Percentiles rank a stretch among this genome's conserved stretches.
These are phyloP conservation scores for Cyberlindnera samutprakarnensis DNA, from an alignment of 805 yeast genomes.

Conservation along the genomic window DNA sequence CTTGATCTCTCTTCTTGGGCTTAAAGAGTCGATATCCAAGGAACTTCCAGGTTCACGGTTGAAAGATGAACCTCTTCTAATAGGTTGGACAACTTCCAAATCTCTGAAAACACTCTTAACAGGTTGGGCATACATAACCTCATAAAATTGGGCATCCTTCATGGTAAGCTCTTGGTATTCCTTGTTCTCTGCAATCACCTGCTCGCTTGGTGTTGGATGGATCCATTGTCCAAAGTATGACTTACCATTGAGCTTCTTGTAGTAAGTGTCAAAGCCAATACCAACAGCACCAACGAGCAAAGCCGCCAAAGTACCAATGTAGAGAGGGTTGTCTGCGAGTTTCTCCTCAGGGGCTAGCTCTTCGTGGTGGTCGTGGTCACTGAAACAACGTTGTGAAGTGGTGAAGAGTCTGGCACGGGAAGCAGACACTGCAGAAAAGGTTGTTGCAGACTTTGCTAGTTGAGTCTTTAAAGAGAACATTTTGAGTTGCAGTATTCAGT, in stretches of 20 bases:
- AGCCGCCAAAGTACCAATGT: slow-evolving; percentile 6
- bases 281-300: slow-evolving; percentile 4
- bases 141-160: slow-evolving; percentile 8
- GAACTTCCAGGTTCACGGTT: slow-evolving; percentile 11
- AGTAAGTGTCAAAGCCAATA: slow-evolving; percentile 6
- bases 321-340: slow-evolving; percentile 11
- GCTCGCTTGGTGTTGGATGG: slow-evolving; percentile 5
- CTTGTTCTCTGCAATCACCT: slow-evolving; percentile 3
- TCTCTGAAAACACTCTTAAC: slow-evolving; percentile 8
- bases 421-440: too few species aligned
- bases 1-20: slow-evolving; percentile 13
- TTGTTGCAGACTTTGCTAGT: too few species aligned
- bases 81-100: slow-evolving; percentile 4
- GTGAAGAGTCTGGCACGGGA: background rate
- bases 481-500: too few species aligned
- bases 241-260: slow-evolving; percentile 6
- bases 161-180: slow-evolving; percentile 7
- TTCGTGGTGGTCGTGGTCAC: slow-evolving; percentile 9
- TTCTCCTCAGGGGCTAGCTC: slow-evolving; percentile 10
- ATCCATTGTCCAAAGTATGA: slow-evolving; percentile 12
- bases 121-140: slow-evolving; percentile 8
- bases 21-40: slow-evolving; percentile 7
- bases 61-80: slow-evolving; percentile 13
- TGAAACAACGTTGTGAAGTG: background rate
- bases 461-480: slow-evolving; percentile 1